Evolutionary conservation across 1,284 basidiomycete genomes (phyloP).

Genomic region (Neolentinus lepideus): DNA sequence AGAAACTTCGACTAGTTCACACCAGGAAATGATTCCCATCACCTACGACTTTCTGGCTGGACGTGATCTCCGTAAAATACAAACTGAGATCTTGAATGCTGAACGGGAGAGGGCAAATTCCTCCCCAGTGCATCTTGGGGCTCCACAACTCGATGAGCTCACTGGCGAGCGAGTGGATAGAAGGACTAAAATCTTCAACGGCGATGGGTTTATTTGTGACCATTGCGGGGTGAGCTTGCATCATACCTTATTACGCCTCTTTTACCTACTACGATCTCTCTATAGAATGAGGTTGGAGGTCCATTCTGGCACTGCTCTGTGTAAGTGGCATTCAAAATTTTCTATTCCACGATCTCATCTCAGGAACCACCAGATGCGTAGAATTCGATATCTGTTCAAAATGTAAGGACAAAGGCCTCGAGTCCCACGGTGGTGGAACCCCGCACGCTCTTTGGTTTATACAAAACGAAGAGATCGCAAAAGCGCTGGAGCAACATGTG

Average conservation of each 20-base stretch:
- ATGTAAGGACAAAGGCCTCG: too few relatives aligned
- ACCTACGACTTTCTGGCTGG: not conserved
- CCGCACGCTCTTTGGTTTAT: not conserved
- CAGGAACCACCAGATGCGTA: not conserved
- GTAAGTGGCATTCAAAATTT: not conserved
- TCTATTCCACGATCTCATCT: not conserved
- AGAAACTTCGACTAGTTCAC: not conserved
- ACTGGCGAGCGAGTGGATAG: too few relatives aligned
- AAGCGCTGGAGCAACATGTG: not conserved
- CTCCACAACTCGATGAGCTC: not conserved
- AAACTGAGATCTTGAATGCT: not conserved
- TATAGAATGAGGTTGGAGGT: not conserved
- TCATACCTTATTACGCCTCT: not conserved
- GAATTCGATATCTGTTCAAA: not conserved
- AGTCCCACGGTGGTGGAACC: not conserved
- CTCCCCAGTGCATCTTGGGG: not conserved
- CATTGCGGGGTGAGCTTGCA: not conserved
- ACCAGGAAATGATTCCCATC: not conserved
- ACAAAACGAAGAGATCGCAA: not conserved
- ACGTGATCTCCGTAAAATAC: not conserved
- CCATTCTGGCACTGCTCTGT: not conserved
- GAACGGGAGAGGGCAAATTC: not conserved
- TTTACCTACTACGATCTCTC: not conserved
- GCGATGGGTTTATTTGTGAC: not conserved
- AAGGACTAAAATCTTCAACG: too few relatives aligned